phyloP scores from a whole-genome alignment of 1,139 yeast genomes.

The Pneumocystis jirovecii region DNA sequence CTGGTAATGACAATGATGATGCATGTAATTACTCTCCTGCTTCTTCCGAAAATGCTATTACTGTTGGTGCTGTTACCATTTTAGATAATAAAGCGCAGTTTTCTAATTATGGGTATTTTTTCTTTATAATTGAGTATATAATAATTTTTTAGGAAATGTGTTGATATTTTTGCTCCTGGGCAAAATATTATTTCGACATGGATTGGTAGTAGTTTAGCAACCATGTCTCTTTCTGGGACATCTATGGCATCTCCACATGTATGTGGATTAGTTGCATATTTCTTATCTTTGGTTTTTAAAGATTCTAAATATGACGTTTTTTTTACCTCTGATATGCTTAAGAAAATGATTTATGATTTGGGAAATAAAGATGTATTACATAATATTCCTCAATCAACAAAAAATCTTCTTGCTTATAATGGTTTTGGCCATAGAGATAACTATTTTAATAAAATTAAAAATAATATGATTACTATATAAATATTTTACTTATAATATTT shows the following conservation, averaged over 20 bases:
- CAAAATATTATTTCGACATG: conserved; percentile 40
- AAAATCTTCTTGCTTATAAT: conserved; percentile 77
- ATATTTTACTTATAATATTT: no score
- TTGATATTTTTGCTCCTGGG: conserved; percentile 42
- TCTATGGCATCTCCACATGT: conserved; percentile 99
- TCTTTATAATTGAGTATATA: conserved; percentile 69
- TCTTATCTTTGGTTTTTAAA: conserved; percentile 79
- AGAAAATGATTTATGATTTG: conserved; percentile 68
- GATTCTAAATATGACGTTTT: conserved; percentile 53
- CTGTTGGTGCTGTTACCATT: conserved; percentile 44
- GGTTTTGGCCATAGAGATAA: conserved; percentile 64
- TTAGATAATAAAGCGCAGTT: conserved; percentile 41
- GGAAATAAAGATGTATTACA: conserved; percentile 56
- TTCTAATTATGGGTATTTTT: conserved; percentile 52
- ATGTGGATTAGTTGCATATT: conserved; percentile 74
- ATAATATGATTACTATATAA: no score
- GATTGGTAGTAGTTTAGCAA: conserved; percentile 69
- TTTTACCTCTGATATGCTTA: conserved; percentile 71
- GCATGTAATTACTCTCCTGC: conserved; percentile 54
- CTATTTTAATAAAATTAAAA: conserved; percentile 47
- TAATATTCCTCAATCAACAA: conserved; percentile 70
- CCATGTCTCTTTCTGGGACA: conserved; percentile 90
- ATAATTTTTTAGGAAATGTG: conserved; percentile 31
- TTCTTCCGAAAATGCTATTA: conserved; percentile 41
- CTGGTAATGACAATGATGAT: conserved; percentile 50